Base-by-base conservation (phyloP, 345 rosid genomes). In the Brassica juncea region DNA sequence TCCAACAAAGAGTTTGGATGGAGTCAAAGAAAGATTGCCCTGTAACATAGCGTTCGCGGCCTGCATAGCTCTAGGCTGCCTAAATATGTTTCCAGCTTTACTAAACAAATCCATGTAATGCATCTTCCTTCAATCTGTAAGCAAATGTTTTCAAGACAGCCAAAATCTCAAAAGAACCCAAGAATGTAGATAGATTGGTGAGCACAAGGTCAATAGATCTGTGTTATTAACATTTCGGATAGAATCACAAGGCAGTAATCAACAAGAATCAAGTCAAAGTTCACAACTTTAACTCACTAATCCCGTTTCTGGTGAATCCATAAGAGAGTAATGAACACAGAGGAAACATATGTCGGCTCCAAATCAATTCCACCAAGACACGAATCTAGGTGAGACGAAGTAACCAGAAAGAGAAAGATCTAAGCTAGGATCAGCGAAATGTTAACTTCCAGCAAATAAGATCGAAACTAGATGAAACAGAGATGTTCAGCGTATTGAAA, bases 31-130 rank as follows among this genome's bases (percentile, higher is more conserved):
- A 39, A 80, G 72, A 70, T 80, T 80, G 2, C 83, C 80, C 55
- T 80, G 79, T 75, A 80, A 70, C 79, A 80, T 75, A 37, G 79
- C 71, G 65, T 80, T 80, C 0, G 80, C 42, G 7, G 72, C 79
- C 68, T 80, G 75, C 55, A 80, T 55, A 4, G 80, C 76, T 70
- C 79, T 74, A 69, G 83, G 83, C 39, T 80, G 80, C 80, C 80
- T 80, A 64, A 75, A 80, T 28, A 80, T 80, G 76, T 80, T 80
- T 30, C 83, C 83, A 75, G 76, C 61, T 70, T 70, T 80, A 80
- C 83, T 80, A 74, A 80, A 80, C 76, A 80, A 34, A 39, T 30
- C 25, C 83, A 80, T 74, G 79, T 80, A 80, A 80, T 80, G 83
- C 83, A 80, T 80, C 72, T 75, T 44, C 75, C n/a, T 55, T 31